Evolutionary conservation across 805 yeast species (phyloP), one percentile per base, ranked within the genome.

Genomic region (Cyberlindnera bimundalis): DNA sequence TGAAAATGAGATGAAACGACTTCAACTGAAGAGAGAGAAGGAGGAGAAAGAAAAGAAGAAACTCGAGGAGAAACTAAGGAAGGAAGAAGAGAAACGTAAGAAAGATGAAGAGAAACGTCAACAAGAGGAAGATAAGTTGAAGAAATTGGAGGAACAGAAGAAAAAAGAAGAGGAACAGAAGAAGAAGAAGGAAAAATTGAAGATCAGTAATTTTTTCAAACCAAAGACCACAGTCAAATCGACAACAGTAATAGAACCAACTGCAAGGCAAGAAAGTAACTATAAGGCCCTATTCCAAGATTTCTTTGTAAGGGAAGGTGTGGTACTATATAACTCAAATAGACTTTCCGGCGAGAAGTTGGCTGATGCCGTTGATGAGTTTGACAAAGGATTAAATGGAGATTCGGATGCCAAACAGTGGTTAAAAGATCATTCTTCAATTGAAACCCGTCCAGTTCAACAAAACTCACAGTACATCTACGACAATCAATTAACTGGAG

Each of bases 281-380:
- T 42, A 43, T 33, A 18, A 31, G 16, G 39, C 25, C 12, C n/a
- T 19, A 23, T 46, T 46, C 43, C 42, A 46, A 7, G 28, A 26
- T 3, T 70, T 70, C 43, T 67, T 64, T 41, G 52, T 65, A 2
- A 66, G 62, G 40, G 68, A 59, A 18, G 64, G 64, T 13, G 59
- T 60, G 3, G 39, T 42, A 2, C 32, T 67, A 8, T 53, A 53
- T n/a, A 34, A 41, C 12, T 37, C 24, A 3, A 40, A 45, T 25
- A 45, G 29, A 17, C 30, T 36, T 2, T 7, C 35, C 10, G 36
- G 30, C 4, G 37, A 37, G 1, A 5, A 23, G 1, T 21, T 44
- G 19, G 8, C 34, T 5, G 21, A 27, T 13, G 41, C 51, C 4
- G 35, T 42, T 8, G 12, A 33, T 3, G 35, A 33, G 0, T 43